Evolutionary conservation across 208 protist species (phyloP).

Genomic region (Angomonas deanei): DNA sequence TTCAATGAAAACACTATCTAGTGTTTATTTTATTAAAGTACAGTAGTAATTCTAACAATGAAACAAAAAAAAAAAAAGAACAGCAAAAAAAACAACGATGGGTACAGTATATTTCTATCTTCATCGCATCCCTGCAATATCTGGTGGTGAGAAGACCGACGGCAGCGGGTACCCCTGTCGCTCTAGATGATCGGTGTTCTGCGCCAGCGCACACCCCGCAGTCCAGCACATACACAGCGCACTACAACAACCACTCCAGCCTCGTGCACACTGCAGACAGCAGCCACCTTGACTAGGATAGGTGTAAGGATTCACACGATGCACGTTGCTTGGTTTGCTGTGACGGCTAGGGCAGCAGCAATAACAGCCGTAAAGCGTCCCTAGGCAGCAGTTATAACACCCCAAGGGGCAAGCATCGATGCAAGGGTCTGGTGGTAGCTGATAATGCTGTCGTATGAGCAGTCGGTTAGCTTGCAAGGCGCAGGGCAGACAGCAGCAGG

Average conservation of each 20-base stretch:
- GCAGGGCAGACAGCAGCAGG: conserved; percentile 38
- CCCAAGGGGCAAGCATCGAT: conserved; percentile 19
- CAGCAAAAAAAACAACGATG: neutral
- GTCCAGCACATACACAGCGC: conserved; percentile 34
- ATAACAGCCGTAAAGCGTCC: conserved; percentile 1
- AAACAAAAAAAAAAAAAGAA: no score
- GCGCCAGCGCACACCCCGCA: conserved; percentile 29
- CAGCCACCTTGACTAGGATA: conserved; percentile 13
- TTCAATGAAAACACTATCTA: no score
- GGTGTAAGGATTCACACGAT: neutral
- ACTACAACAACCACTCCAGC: conserved; percentile 16
- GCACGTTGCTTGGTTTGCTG: no score
- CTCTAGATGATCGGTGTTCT: conserved; percentile 37
- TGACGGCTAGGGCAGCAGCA: conserved; percentile 12
- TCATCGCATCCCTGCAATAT: conserved; percentile 17
- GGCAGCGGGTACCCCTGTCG: conserved; percentile 29
- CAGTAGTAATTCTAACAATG: no score
- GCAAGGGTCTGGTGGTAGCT: conserved; percentile 20
- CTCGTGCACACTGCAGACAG: conserved; percentile 22
- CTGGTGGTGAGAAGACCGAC: conserved; percentile 14
- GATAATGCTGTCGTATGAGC: conserved; percentile 45
- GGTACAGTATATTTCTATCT: neutral
- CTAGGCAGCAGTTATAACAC: conserved; percentile 26
- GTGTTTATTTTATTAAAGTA: no score
- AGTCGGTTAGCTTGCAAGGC: conserved; percentile 41